Percentiles rank a stretch among this genome's conserved stretches.
Evolutionary conservation across 1,139 yeast genomes (phyloP).

Genomic region (Suhomyces bokatorum): DNA sequence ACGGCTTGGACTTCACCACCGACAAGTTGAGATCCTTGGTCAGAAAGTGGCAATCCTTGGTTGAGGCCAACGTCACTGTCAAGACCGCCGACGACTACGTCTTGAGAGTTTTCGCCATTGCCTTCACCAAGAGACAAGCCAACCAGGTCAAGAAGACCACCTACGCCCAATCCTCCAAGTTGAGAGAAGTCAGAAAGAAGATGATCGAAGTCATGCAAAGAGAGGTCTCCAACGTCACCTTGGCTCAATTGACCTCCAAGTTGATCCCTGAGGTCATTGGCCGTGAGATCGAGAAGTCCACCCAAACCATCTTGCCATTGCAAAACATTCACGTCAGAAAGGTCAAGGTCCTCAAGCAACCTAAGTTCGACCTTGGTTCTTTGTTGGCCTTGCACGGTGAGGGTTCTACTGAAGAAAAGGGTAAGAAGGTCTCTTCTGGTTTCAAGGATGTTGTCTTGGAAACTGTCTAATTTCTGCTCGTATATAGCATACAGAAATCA

Average conservation of each 20-base stretch:
- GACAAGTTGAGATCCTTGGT: slow-evolving; percentile 55
- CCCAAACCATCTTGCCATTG: slow-evolving; percentile 53
- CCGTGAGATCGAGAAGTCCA: slow-evolving; percentile 55
- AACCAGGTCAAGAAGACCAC: slow-evolving; percentile 54
- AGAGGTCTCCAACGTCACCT: slow-evolving; percentile 52
- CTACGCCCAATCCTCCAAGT: slow-evolving; percentile 52
- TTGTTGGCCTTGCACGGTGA: slow-evolving; percentile 91
- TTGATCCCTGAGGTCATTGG: slow-evolving; percentile 56
- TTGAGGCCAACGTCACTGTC: slow-evolving; percentile 53
- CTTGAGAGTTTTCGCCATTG: slow-evolving; percentile 52
- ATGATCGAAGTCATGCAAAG: slow-evolving; percentile 54
- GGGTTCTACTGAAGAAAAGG: slow-evolving; percentile 76
- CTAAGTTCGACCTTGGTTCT: slow-evolving; percentile 65
- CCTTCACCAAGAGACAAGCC: slow-evolving; percentile 55
- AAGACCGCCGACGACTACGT: slow-evolving; percentile 54
- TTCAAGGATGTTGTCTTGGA: slow-evolving; percentile 90
- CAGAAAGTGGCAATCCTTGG: slow-evolving; percentile 56
- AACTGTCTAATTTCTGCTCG: slow-evolving; percentile 33
- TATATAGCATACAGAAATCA: slow-evolving; percentile 16
- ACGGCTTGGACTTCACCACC: slow-evolving; percentile 52
- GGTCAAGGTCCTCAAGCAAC: slow-evolving; percentile 54
- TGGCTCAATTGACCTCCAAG: slow-evolving; percentile 53
- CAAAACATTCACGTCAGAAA: slow-evolving; percentile 56
- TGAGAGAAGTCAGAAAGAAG: slow-evolving; percentile 54
- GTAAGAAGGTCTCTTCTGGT: slow-evolving; percentile 80